phyloP scores from a whole-genome alignment of 306 rosid species.

The Cucumis hystrix region DNA sequence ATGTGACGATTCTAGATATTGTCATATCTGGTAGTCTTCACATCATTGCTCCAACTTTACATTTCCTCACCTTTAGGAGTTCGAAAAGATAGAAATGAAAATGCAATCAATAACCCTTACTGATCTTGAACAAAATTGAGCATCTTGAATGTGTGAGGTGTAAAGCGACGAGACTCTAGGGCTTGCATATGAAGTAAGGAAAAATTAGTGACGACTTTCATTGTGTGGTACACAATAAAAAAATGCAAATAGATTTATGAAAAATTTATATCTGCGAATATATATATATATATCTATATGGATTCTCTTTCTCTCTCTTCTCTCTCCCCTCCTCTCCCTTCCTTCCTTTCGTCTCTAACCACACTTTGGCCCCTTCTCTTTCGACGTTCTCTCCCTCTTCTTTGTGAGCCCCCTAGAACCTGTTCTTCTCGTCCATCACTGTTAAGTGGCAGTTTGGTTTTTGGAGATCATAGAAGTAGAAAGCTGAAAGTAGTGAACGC shows the following conservation, averaged over 20 bases:
- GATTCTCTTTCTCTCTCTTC: background rate
- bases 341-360: too few species aligned
- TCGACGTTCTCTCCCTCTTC: too few species aligned
- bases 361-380: too few species aligned
- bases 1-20: background rate
- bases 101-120: background rate
- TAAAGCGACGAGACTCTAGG: background rate
- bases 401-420: too few species aligned
- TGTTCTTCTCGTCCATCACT: too few species aligned
- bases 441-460: too few species aligned
- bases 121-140: background rate
- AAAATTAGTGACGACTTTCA: background rate
- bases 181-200: background rate
- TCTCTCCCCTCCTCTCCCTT: too few species aligned
- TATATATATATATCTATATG: too few species aligned
- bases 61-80: background rate
- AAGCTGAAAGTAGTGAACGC: too few species aligned
- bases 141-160: background rate
- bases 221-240: background rate
- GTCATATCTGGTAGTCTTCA: background rate
- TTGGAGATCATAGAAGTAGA: too few species aligned
- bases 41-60: background rate
- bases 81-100: background rate
- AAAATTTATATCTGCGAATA: background rate
- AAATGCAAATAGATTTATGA: background rate